phyloP scores from a whole-genome alignment of 371 early-diverging fungal genomes.

The Saksenaea oblongispora region DNA sequence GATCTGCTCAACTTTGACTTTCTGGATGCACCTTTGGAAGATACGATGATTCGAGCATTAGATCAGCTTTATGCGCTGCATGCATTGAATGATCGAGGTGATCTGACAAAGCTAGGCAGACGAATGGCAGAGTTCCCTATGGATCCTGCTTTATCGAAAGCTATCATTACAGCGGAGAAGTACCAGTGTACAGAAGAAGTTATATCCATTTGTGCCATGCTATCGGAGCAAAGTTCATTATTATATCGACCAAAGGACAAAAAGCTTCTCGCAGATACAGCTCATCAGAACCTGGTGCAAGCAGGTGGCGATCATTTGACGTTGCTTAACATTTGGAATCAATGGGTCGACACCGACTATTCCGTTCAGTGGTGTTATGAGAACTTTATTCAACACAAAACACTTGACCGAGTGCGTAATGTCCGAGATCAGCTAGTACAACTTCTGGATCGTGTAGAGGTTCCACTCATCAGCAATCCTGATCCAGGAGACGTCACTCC shows the following conservation, averaged over 20 bases:
- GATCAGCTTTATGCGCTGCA: conserved; percentile 96
- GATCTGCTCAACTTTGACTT: conserved; percentile 97
- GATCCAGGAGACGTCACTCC: conserved; percentile 77
- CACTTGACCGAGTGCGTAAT: conserved; percentile 90
- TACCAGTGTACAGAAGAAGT: conserved; percentile 93
- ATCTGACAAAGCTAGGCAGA: conserved; percentile 95
- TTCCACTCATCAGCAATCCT: conserved; percentile 74
- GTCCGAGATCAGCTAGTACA: conserved; percentile 94
- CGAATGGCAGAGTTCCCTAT: conserved; percentile 99
- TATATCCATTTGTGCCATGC: conserved; percentile 88
- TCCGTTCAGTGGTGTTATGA: conserved; percentile 95
- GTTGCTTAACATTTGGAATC: conserved; percentile 91
- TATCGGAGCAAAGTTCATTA: conserved; percentile 89
- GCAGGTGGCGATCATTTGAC: conserved; percentile 94
- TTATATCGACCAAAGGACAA: conserved; percentile 96
- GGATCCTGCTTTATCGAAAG: conserved; percentile 95
- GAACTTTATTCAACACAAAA: conserved; percentile 92
- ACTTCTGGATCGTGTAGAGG: conserved; percentile 92
- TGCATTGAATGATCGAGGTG: conserved; percentile 90
- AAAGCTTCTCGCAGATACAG: conserved; percentile 91
- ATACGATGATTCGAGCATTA: conserved; percentile 89
- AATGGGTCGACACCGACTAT: conserved; percentile 94
- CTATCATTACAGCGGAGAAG: conserved; percentile 89
- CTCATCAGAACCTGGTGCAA: conserved; percentile 80
- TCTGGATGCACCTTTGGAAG: conserved; percentile 96